Evolutionary conservation across 2,329 filamentous ascomycete genomes (phyloP).

Genomic region (Alternaria viburni): DNA sequence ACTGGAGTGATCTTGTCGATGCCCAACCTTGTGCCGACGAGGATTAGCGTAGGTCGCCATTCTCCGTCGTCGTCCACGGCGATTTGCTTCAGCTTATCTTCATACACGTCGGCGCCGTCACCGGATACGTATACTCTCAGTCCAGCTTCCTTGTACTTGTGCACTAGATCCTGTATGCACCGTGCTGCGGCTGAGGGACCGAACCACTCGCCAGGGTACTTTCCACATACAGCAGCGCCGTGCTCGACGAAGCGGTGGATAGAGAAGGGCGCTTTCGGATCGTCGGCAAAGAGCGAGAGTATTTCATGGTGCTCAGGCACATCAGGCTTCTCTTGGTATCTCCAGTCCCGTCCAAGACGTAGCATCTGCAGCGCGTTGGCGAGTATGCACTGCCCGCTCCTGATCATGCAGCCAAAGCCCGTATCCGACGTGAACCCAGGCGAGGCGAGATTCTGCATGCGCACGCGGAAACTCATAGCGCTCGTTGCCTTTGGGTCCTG

Average conservation of each 20-base stretch:
- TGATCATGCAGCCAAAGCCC: constrained; percentile 99
- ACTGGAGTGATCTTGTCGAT: constrained; percentile 94
- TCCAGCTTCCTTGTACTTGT: constrained; percentile 65
- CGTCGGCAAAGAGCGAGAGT: constrained; percentile 84
- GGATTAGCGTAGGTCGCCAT: constrained; percentile 84
- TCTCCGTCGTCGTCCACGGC: constrained; percentile 69
- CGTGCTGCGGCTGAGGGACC: constrained; percentile 94
- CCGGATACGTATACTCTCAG: constrained; percentile 88
- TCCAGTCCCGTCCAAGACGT: constrained; percentile 84
- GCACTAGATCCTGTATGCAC: constrained; percentile 85
- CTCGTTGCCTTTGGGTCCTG: constrained; percentile 73
- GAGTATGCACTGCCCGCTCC: constrained; percentile 90
- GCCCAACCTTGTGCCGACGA: constrained; percentile 86
- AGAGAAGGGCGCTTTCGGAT: constrained; percentile 84
- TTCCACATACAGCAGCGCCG: constrained; percentile 85
- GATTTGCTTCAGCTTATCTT: constrained; percentile 82
- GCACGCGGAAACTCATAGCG: constrained; percentile 81
- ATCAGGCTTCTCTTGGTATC: constrained; percentile 61
- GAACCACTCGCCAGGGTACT: constrained; percentile 98
- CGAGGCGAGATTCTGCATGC: constrained; percentile 82
- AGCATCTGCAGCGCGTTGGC: constrained; percentile 82
- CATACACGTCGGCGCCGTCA: constrained; percentile 90
- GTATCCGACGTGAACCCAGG: constrained; percentile 89
- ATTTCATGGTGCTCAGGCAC: constrained; percentile 70
- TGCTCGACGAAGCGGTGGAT: constrained; percentile 93